These are phyloP conservation scores for Chlamydomonas reinhardtii DNA, from an alignment of 163 green algal genomes.

Conservation along the genomic window DNA sequence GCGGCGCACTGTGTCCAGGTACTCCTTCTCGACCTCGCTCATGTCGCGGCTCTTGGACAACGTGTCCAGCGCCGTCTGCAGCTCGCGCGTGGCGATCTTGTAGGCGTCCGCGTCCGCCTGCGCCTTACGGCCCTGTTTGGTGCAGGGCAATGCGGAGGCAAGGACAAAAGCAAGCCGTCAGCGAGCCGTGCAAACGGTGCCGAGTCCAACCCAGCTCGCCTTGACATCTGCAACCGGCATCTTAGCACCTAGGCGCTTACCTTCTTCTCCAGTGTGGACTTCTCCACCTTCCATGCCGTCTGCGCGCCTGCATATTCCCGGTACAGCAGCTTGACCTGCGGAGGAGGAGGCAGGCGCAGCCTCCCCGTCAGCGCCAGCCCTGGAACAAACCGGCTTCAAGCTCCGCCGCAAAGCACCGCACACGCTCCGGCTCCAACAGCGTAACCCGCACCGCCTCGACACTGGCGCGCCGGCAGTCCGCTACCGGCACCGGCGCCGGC, in stretches of 20 bases:
- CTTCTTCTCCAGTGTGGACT: constrained; percentile 59
- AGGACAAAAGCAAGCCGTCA: too few species aligned
- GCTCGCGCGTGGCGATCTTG: constrained; percentile 55
- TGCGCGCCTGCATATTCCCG: constrained; percentile 62
- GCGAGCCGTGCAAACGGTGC: too few species aligned
- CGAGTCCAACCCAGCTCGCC: too few species aligned
- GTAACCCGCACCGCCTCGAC: too few species aligned
- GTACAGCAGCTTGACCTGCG: constrained; percentile 69
- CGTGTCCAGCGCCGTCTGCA: constrained; percentile 55
- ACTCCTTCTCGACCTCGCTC: constrained; percentile 61
- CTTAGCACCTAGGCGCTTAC: neutral
- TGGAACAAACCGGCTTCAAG: too few species aligned
- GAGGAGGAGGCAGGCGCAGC: neutral
- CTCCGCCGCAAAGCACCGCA: too few species aligned
- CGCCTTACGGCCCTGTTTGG: constrained; percentile 47
- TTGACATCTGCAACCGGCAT: too few species aligned
- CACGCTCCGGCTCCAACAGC: too few species aligned
- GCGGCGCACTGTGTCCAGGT: constrained; percentile 68
- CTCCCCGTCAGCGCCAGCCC: too few species aligned
- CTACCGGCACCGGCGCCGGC: too few species aligned
- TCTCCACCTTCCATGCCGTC: constrained; percentile 65
- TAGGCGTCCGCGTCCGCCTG: constrained; percentile 60
- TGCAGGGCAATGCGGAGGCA: neutral
- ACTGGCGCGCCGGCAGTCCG: too few species aligned
- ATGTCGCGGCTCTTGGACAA: constrained; percentile 51